Conservation (phyloP, 1,284 basidiomycete genomes). For the Austroboletus rostrupii region DNA sequence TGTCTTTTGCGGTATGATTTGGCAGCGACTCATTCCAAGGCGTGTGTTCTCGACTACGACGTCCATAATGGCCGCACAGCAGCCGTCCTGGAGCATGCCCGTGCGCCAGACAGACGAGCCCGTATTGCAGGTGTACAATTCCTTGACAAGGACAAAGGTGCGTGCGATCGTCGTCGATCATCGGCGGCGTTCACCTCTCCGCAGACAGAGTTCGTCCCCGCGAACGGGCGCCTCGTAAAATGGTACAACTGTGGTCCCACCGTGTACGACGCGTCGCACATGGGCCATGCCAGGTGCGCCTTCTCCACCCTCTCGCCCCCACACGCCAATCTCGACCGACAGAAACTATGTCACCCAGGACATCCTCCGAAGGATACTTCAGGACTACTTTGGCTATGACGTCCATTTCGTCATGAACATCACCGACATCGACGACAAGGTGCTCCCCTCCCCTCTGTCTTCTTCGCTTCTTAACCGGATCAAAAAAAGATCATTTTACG, state of each 20-base stretch:
- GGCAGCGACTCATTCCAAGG: constrained; percentile 18
- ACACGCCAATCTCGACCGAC: constrained; percentile 7
- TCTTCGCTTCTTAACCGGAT: constrained; percentile 13
- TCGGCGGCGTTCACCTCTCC: constrained; percentile 1
- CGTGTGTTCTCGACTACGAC: constrained; percentile 4
- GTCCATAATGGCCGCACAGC: constrained; percentile 36
- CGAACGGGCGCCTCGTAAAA: constrained; percentile 81
- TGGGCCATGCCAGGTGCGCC: constrained; percentile 93
- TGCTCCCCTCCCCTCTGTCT: constrained; percentile 33
- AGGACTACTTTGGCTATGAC: constrained; percentile 96
- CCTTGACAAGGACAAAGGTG: constrained; percentile 89
- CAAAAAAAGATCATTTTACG: constrained; percentile 78
- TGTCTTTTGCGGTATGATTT: constrained; percentile 7
- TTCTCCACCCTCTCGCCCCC: constrained; percentile 9
- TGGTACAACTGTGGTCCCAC: constrained; percentile 99
- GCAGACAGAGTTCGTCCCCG: constrained; percentile 76
- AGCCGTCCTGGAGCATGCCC: constrained; percentile 59
- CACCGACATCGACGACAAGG: constrained; percentile 99
- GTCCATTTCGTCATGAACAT: constrained; percentile 99
- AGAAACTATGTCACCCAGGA: constrained; percentile 99
- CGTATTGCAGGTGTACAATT: constrained; percentile 88
- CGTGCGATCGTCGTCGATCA: constrained; percentile 23
- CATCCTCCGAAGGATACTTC: constrained; percentile 87
- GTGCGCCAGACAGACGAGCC: constrained; percentile 50
- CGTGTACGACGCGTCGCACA: constrained; percentile 97